phyloP scores from a whole-genome alignment of 768 basidiomycete species.

The Russula ochroleuca region DNA sequence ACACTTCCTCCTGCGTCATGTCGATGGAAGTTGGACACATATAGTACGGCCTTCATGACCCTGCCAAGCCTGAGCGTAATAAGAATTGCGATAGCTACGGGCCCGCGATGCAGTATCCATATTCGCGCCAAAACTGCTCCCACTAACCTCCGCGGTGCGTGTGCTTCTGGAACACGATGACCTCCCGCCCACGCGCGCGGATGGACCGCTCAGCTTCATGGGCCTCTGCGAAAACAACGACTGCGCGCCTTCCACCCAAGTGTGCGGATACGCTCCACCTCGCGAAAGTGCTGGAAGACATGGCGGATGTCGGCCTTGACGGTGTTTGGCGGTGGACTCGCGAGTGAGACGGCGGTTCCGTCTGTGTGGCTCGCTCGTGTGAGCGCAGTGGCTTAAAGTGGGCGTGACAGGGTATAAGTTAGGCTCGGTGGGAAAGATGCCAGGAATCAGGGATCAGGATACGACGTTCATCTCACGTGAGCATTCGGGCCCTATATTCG shows the following conservation, averaged over 20 bases:
- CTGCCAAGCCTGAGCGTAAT: not conserved
- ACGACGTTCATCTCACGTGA: no score
- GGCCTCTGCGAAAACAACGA: slow-evolving; percentile 1
- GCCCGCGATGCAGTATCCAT: not conserved
- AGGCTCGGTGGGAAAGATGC: no score
- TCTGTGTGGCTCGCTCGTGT: no score
- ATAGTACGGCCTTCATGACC: not conserved
- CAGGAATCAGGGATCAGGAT: no score
- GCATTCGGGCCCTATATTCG: no score
- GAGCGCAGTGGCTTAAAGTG: no score
- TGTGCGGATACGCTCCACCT: not conserved
- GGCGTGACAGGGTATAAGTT: no score
- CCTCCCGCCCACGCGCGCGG: slow-evolving; percentile 3
- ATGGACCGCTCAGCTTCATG: not conserved
- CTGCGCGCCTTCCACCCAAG: not conserved
- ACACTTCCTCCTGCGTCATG: slow-evolving; percentile 1
- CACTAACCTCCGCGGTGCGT: not conserved
- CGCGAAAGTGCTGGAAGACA: slow-evolving; percentile 1
- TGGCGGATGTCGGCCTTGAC: slow-evolving; percentile 6
- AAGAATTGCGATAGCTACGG: not conserved
- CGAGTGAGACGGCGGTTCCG: no score
- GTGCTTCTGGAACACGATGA: not conserved
- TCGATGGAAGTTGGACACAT: slow-evolving; percentile 8
- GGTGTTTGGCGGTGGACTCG: not conserved
- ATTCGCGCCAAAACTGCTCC: not conserved